Percentiles rank a stretch among this genome's conserved stretches.
These are phyloP conservation scores for Rhizopogon vesiculosus DNA, from an alignment of 768 basidiomycete genomes.

Conservation along the genomic window DNA sequence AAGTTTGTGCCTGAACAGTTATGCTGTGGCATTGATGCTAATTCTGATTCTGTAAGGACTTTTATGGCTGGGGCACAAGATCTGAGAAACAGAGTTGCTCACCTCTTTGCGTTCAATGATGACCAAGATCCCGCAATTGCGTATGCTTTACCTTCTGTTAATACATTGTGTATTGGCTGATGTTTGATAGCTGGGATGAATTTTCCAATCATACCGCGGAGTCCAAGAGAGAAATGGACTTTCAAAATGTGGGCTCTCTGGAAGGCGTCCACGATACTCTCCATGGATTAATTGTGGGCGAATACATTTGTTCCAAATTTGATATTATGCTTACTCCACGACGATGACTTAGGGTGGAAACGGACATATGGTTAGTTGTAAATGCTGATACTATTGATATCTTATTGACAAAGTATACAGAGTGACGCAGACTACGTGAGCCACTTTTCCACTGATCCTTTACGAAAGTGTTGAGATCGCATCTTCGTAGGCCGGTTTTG, in stretches of 20 bases:
- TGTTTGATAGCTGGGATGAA: slow-evolving; percentile 19
- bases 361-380: slow-evolving; percentile 20
- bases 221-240: slow-evolving; percentile 12
- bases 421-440: slow-evolving; percentile 19
- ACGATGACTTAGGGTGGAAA: slow-evolving; percentile 16
- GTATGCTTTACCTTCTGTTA: background rate
- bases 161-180: background rate
- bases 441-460: background rate
- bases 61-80: slow-evolving; percentile 11
- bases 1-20: slow-evolving; percentile 5
- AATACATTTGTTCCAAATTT: background rate
- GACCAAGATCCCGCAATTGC: slow-evolving; percentile 5
- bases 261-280: slow-evolving; percentile 17
- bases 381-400: background rate
- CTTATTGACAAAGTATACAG: slow-evolving; percentile 5
- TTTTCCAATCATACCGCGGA: slow-evolving; percentile 21
- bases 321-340: background rate
- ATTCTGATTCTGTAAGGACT: slow-evolving; percentile 3
- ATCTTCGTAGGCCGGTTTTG: slow-evolving; percentile 14
- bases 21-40: background rate
- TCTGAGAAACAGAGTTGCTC: slow-evolving; percentile 13
- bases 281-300: slow-evolving; percentile 15
- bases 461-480: background rate
- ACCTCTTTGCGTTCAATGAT: slow-evolving; percentile 16
- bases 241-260: slow-evolving; percentile 12